Percentiles rank a stretch among this genome's conserved stretches.
Evolutionary conservation across 768 basidiomycete species (phyloP).

Genomic region (Pulveroboletus ravenelii): DNA sequence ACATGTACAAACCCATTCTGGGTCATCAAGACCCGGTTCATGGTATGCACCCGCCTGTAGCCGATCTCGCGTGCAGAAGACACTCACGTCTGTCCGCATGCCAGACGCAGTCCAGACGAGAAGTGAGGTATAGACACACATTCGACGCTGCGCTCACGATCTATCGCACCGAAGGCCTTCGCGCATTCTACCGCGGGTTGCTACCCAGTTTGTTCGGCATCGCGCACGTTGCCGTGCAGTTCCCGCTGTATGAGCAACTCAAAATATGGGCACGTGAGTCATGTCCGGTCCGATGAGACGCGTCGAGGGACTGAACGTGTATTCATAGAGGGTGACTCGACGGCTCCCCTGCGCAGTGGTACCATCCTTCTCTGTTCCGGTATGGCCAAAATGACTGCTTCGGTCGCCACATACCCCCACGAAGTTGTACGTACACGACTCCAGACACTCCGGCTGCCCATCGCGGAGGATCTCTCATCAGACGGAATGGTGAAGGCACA

Average conservation of each 20-base stretch:
- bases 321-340: constrained; percentile 28
- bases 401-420: constrained; percentile 94
- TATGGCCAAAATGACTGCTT: constrained; percentile 94
- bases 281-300: constrained; percentile 3
- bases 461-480: constrained; percentile 54
- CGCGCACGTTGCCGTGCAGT: constrained; percentile 93
- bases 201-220: constrained; percentile 92
- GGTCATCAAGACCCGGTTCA: constrained; percentile 99
- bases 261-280: constrained; percentile 82
- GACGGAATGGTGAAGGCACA: constrained; percentile 58
- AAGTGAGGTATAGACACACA: constrained; percentile 82
- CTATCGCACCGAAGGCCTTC: constrained; percentile 80
- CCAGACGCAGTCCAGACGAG: constrained; percentile 79
- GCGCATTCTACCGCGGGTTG: constrained; percentile 92
- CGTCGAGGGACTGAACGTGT: background rate
- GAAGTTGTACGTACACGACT: constrained; percentile 98
- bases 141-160: constrained; percentile 87
- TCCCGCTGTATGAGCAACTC: constrained; percentile 91
- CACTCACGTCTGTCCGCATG: constrained; percentile 7
- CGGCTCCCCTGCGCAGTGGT: constrained; percentile 27
- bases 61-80: background rate
- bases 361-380: constrained; percentile 87
- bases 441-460: constrained; percentile 75
- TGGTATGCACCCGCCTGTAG: constrained; percentile 51
- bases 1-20: constrained; percentile 93